Conservation (phyloP, 345 rosid genomes). For the Citrus medica region DNA sequence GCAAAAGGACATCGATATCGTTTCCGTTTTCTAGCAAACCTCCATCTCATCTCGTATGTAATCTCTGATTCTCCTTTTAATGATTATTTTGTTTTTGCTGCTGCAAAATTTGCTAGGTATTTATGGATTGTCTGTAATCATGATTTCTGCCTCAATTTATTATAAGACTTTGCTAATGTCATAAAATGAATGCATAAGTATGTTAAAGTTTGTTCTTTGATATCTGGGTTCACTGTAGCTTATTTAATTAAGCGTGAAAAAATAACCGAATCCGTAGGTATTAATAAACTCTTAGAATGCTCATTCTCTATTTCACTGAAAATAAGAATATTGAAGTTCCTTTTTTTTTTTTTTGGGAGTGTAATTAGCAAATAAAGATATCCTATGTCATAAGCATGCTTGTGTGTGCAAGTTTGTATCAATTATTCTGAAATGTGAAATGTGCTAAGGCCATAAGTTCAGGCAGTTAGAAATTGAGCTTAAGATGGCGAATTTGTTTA, state of each 20-base stretch:
- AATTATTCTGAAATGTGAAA: not conserved
- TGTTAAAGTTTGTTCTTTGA: not conserved
- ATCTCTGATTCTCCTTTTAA: not conserved
- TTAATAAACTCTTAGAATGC: not conserved
- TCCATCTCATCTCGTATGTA: not conserved
- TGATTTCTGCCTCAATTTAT: not conserved
- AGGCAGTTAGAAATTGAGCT: not conserved
- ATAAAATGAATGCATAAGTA: not conserved
- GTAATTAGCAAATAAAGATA: not conserved
- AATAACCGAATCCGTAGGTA: not conserved
- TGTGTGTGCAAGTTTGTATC: not conserved
- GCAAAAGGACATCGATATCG: not conserved
- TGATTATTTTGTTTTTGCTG: not conserved
- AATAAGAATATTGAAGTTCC: not conserved
- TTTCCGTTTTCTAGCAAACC: not conserved
- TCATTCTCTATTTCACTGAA: not conserved
- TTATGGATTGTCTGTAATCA: not conserved
- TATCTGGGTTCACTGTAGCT: not conserved
- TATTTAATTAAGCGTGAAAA: not conserved
- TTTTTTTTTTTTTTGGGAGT: not conserved
- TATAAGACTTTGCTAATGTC: not conserved
- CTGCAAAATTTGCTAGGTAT: not conserved
- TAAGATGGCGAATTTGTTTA: not conserved
- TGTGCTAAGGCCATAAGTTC: not conserved
- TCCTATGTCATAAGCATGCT: not conserved